A percentile compares a stretch with the other conserved stretches of the same genome.
These are phyloP conservation scores for Suhomyces bribrorum DNA, from an alignment of 1,139 yeast species.

Conservation along the genomic window DNA sequence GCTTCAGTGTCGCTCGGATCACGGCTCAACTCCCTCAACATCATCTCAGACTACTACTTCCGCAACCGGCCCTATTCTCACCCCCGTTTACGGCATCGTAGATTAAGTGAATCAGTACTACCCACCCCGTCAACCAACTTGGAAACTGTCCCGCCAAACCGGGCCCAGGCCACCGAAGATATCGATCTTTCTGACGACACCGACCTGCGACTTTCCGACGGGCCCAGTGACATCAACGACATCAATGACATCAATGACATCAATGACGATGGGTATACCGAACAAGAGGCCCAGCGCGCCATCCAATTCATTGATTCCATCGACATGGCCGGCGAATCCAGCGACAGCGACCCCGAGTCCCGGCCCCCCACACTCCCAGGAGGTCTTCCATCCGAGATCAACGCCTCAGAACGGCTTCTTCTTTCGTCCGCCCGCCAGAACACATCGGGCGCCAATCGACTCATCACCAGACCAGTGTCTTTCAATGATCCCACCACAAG, in stretches of 20 bases:
- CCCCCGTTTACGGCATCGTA: conserved; percentile 1
- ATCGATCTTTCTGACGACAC: conserved; percentile 5
- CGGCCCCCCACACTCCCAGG: too few relatives aligned
- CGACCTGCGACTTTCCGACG: conserved; percentile 5
- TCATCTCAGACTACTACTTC: conserved; percentile 18
- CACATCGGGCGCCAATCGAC: conserved; percentile 10
- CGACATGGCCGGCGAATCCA: conserved; percentile 9
- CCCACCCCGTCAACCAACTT: conserved; percentile 6
- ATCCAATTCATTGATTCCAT: conserved; percentile 13
- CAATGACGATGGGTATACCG: conserved; percentile 5
- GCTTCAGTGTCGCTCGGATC: conserved; percentile 9
- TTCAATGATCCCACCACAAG: conserved; percentile 3
- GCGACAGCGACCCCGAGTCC: conserved; percentile 10
- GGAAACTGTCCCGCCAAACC: neutral
- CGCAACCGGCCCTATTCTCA: conserved; percentile 7
- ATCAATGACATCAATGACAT: conserved; percentile 4
- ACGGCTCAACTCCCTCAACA: conserved; percentile 16
- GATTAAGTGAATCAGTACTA: neutral
- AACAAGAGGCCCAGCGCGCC: conserved; percentile 11
- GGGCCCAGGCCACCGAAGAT: neutral
- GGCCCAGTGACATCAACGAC: too few relatives aligned
- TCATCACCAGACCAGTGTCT: conserved; percentile 11
- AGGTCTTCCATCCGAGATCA: conserved; percentile 1
- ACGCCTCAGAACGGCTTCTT: conserved; percentile 26
- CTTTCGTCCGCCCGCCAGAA: conserved; percentile 34